Evolutionary conservation across 2,329 filamentous ascomycete genomes (phyloP), one percentile per base, ranked within the genome.

Genomic region (Ceratocystis ficicola): DNA sequence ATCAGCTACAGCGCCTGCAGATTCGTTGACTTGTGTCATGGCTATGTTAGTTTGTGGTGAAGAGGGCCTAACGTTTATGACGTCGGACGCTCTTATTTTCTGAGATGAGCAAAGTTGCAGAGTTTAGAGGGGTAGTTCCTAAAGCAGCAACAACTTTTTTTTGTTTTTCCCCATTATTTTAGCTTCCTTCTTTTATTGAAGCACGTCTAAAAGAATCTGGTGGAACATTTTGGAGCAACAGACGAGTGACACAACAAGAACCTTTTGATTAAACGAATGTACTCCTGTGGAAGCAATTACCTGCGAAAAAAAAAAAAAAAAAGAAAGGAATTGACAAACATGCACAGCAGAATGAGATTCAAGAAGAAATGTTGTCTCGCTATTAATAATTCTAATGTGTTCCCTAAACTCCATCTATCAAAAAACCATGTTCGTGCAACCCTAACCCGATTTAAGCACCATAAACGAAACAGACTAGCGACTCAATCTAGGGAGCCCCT

Each of bases 81-180:
- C 46, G 30, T 36, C 32, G 32, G 32, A 36, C 32, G 32, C 32
- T 36, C 8, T 36, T 36, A 36, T 50, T 50, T 50, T 50, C 46
- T 20, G 46, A 50, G 7, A 8, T 25, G 36, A 60, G 20, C 17
- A 60, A 62, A 62, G 36, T 25, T 61, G 17, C 57, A 64, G n/a
- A 52, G 48, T 41, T 52, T 64, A 46, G 62, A 64, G 62, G 62
- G 62, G 62, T 57, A 57, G 48, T 64, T 64, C 46, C 62, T 12
- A 64, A 64, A 52, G 50, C 20, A 48, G 62, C 62, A 64, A 64
- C 32, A n/a, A 41, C 46, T n/a, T 57, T 55, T 28, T 22, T 48
- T 20, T 41, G 28, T 20, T 62, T 62, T 62, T 62, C 20, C 41
- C 5, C 15, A 25, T 17, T 46, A 22, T 17, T 57, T 57, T 57